phyloP scores from a whole-genome alignment of 441 rosid genomes.

The Pelargonium fulgidum region DNA sequence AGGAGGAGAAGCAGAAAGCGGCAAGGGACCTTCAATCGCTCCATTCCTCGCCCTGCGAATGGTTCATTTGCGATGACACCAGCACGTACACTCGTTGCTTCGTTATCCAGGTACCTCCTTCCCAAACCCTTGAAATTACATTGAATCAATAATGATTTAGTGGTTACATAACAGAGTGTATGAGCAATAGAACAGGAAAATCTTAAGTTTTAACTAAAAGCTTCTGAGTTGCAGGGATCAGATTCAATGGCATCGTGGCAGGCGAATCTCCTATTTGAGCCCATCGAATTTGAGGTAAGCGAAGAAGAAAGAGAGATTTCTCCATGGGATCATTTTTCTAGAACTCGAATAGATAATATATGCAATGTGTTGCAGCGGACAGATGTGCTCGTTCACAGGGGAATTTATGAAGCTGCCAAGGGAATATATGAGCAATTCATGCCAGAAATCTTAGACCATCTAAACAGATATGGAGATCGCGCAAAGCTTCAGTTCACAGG shows the following conservation, averaged over 20 bases:
- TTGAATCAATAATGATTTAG: not conserved
- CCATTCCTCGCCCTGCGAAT: slow-evolving; percentile 78
- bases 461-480: slow-evolving; percentile 48
- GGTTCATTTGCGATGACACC: slow-evolving; percentile 80
- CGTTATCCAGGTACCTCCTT: slow-evolving; percentile 60
- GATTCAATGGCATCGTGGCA: slow-evolving; percentile 88
- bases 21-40: slow-evolving; percentile 68
- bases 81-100: slow-evolving; percentile 65
- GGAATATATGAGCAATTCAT: slow-evolving; percentile 71
- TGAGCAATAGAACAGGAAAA: too few species aligned
- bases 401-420: slow-evolving; percentile 91
- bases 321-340: too few species aligned
- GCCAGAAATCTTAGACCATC: slow-evolving; percentile 64
- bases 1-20: slow-evolving; percentile 68
- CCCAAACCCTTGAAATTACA: not conserved
- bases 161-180: too few species aligned
- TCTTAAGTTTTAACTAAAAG: too few species aligned
- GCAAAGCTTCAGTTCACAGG: slow-evolving; percentile 82
- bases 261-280: slow-evolving; percentile 84
- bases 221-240: slow-evolving; percentile 50
- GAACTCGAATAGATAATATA: too few species aligned
- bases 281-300: slow-evolving; percentile 68
- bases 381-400: slow-evolving; percentile 77
- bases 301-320: too few species aligned
- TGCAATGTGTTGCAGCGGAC: slow-evolving; percentile 37